phyloP scores from a whole-genome alignment of 352 stramenopile genomes.

The Halophytophthora polymorphica region DNA sequence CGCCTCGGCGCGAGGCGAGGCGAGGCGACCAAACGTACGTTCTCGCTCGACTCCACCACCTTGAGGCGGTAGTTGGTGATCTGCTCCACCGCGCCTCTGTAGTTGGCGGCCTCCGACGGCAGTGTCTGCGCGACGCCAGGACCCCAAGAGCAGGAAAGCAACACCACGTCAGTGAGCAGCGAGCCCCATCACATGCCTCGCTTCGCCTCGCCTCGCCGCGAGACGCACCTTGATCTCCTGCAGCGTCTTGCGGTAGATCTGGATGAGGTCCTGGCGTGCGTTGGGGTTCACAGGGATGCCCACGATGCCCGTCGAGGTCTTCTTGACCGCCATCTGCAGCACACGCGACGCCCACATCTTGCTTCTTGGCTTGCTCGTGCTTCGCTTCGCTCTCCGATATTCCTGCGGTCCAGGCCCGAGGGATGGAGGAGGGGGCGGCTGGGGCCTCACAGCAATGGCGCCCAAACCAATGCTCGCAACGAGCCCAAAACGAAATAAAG shows the following conservation, averaged over 20 bases:
- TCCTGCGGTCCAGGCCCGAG: too few species aligned
- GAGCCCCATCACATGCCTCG: not conserved
- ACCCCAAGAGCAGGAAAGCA: not conserved
- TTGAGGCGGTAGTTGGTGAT: constrained; percentile 87
- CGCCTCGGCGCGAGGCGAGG: not conserved
- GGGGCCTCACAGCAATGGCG: too few species aligned
- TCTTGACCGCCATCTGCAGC: constrained; percentile 82
- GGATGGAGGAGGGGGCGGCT: not conserved
- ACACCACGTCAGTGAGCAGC: not conserved
- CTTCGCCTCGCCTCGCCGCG: not conserved
- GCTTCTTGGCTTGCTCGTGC: constrained; percentile 6
- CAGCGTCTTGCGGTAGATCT: constrained; percentile 81
- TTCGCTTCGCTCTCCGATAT: constrained; percentile 11
- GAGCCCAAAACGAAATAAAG: too few species aligned
- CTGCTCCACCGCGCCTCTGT: constrained; percentile 75
- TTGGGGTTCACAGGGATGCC: constrained; percentile 83
- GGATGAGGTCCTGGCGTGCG: constrained; percentile 79
- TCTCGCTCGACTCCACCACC: constrained; percentile 64
- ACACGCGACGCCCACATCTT: constrained; percentile 82
- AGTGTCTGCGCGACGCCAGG: constrained; percentile 37
- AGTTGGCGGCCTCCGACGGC: constrained; percentile 62
- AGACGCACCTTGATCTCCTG: constrained; percentile 67
- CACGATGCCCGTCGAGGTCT: constrained; percentile 86
- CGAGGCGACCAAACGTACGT: constrained; percentile 36
- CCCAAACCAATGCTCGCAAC: too few species aligned